Evolutionary conservation across 768 basidiomycete genomes (phyloP), one percentile per base, ranked within the genome.

Genomic region (Russula abietina): DNA sequence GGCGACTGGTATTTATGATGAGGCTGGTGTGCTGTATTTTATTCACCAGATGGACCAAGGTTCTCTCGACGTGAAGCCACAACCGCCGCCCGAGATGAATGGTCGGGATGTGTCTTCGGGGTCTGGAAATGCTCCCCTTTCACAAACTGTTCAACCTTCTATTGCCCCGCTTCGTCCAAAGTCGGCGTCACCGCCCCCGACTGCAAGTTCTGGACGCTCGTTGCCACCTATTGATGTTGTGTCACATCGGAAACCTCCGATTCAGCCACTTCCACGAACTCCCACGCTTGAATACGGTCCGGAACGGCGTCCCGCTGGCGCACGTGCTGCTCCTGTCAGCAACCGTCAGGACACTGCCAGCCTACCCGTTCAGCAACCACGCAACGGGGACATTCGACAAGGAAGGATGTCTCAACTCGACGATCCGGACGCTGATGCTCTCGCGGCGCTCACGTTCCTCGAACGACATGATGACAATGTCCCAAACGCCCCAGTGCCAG

Each of bases 371-470:
- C 58, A 41, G 9, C 50, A 49, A 26, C 71, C 74, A 14, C 69
- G 71, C 8, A 61, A 52, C 48, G 41, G n/a, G 46, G 51, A 46
- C 45, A 28, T 32, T 19, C 57, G 17, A 19, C 52, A 24, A 26
- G 45, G 17, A 51, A 49, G 46, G 24, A 63, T 49, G 36, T 59
- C 65, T 45, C 60, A 59, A 26, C 36, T 66, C 33, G 82, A 81
- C 50, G 85, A 86, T 62, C 76, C 76, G 46, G 77, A 85, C 65
- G 79, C 79, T 28, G 91, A 93, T 74, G 91, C 85, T 12, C 76
- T 93, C 53, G 91, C 89, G 3, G 91, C 89, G 2, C 69, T 94
- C 69, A 82, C 85, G 33, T 93, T 90, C 74, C 78, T 93, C 60
- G 85, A 84, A 66, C 77, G 79, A 60, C 75, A 79, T 28, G 81